phyloP scores from a whole-genome alignment of 768 basidiomycete species.

The Xerocomellus intermedius region DNA sequence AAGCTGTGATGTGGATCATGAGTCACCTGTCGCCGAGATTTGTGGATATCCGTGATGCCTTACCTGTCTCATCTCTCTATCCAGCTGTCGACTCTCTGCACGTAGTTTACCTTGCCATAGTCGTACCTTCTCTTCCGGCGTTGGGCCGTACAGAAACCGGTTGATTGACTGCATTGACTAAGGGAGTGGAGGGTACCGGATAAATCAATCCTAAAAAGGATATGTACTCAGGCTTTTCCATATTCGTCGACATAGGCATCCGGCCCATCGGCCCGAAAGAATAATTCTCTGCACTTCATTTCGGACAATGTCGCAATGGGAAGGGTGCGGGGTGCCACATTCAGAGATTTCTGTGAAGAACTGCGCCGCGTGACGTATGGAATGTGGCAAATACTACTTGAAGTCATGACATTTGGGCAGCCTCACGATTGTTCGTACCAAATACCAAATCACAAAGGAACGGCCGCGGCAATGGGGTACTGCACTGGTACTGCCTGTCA shows the following conservation, averaged over 20 bases:
- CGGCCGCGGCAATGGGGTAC: too few relatives aligned
- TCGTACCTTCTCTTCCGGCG: slow-evolving; percentile 90
- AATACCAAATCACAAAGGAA: too few relatives aligned
- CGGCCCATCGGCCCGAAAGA: too few relatives aligned
- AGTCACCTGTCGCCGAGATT: slow-evolving; percentile 8
- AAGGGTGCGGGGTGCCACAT: too few relatives aligned
- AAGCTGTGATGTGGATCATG: slow-evolving; percentile 48
- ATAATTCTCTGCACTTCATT: too few relatives aligned
- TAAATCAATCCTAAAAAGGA: slow-evolving; percentile 14
- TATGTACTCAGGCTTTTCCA: neutral
- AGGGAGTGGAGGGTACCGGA: slow-evolving; percentile 1
- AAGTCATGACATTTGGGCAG: too few relatives aligned
- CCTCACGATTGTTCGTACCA: neutral
- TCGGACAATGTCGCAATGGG: too few relatives aligned
- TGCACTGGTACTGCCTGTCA: too few relatives aligned
- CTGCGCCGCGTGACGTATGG: too few relatives aligned
- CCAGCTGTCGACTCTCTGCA: slow-evolving; percentile 75
- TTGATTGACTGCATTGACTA: slow-evolving; percentile 79
- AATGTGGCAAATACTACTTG: too few relatives aligned
- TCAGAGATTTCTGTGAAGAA: too few relatives aligned
- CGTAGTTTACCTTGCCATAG: slow-evolving; percentile 90
- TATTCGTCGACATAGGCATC: slow-evolving; percentile 2
- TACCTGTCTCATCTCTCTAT: slow-evolving; percentile 96
- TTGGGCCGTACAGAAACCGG: slow-evolving; percentile 93
- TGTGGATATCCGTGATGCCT: slow-evolving; percentile 28